Base-by-base conservation (phyloP, 2,329 filamentous ascomycete genomes). In the Ascochyta koolunga region DNA sequence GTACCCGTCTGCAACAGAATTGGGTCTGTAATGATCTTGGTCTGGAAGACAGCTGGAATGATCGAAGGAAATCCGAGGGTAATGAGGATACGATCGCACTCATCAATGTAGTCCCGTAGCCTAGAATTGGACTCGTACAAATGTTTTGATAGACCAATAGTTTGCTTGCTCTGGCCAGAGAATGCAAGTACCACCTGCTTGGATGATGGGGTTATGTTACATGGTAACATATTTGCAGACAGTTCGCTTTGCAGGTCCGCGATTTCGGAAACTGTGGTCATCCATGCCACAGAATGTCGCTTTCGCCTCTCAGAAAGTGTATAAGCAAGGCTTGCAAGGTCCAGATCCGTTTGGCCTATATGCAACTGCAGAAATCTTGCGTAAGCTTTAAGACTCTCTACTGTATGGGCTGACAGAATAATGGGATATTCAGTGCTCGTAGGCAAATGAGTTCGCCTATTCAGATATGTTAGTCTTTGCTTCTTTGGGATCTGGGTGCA, bases 1-100 rank as follows among this genome's bases (percentile, higher is more conserved):
- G 58, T 54, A 16, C 32, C 46, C 5, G 48, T 50, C 38, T 67
- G 63, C n/a, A 67, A 55, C 24, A 44, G n/a, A 19, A 62, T 16
- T 4, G 19, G n/a, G 35, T 37, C 35, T 8, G 18, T 18, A 10
- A 21, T 7, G n/a, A 8, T 16, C 35, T 21, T 16, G 18, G 16
- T 11, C 7, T 16, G 19, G 11, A 66, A 67, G 15, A 65, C 51
- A 3, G 22, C 45, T 4, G 63, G 56, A 10, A 62, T 46, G 18
- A 63, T 54, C 11, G 42, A 37, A 1, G 33, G 25, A 16, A 39
- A 51, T 1, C 56, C 61, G n/a, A 56, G 38, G 4, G 18, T 16
- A 24, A 33, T 13, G 13, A 64, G 45, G 13, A 50, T 47, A 0
- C 35, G 19, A 36, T 66, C 51, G 46, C 62, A 65, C 19, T 53